Base-by-base conservation (phyloP, 805 yeast genomes). In the Candida succiphila region DNA sequence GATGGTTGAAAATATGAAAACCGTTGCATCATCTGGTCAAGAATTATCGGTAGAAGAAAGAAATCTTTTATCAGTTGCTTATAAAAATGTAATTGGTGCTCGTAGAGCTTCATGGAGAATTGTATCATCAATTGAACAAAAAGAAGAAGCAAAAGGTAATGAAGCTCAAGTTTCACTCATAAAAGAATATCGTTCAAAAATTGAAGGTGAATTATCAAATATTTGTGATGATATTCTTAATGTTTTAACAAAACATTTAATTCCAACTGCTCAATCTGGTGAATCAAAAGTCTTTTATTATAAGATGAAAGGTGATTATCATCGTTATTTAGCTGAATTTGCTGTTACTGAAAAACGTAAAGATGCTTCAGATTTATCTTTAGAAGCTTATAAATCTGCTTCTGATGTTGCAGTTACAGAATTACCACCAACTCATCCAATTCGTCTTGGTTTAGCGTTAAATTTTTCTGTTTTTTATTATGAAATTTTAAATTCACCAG, bases 21-120 rank as follows among this genome's bases (percentile, higher is more conserved):
- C 85, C 35, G 97, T 92, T 54, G 97, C 96, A 50, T 81, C 94
- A 28, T 76, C 94, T 29, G 96, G 95, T 42, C 88, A 84, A 65
- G 97, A 89, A 63, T 70, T 92, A 49, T 81, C 94, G 33, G 95
- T 92, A 47, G 98, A 92, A 69, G 98, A 92, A 70, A 88, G 98
- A 65, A 92, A 92, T 67, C 72, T 89, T 49, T 75, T 89, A 52
- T 86, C 96, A 23, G 97, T 92, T 51, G 98, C 98, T 41, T 89
- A 89, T 74, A 89, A 89, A 68, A 89, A 89, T 58, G 97, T 89
- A 37, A 89, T 89, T 63, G 98, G 98, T 58, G 95, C 97, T 38
- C 87, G 97, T 56, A 88, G 98, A 69, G 97, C 98, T 38, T 86
- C 96, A 30, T 92, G 97, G 97, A 83, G 98, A 76, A 87, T 92